Evolutionary conservation across 306 rosid species (phyloP).

Genomic region (Crotalaria pallida): DNA sequence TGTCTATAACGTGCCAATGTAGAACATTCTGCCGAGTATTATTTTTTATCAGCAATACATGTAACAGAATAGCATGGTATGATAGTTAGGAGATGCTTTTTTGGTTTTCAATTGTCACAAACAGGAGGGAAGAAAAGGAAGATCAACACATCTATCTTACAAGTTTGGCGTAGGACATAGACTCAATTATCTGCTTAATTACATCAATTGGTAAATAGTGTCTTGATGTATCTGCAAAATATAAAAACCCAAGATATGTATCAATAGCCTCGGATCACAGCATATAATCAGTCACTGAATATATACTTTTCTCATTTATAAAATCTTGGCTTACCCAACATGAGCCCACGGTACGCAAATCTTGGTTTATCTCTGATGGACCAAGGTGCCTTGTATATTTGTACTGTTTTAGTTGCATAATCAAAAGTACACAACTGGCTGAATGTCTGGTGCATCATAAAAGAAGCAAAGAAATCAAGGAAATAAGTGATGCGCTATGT

Average conservation of each 20-base stretch:
- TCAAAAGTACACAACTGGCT: slow-evolving; percentile 88
- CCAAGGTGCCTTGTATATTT: slow-evolving; percentile 79
- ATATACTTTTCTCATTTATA: neutral
- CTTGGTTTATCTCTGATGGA: slow-evolving; percentile 77
- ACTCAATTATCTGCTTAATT: slow-evolving; percentile 80
- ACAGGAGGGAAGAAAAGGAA: slow-evolving; percentile 8
- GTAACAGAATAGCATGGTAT: slow-evolving; percentile 5
- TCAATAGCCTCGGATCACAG: slow-evolving; percentile 20
- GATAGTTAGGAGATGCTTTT: slow-evolving; percentile 3
- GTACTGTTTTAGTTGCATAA: slow-evolving; percentile 59
- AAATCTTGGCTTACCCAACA: slow-evolving; percentile 58
- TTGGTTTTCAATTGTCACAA: slow-evolving; percentile 19
- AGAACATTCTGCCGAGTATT: slow-evolving; percentile 77
- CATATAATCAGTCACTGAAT: slow-evolving; percentile 9
- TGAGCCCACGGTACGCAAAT: slow-evolving; percentile 81
- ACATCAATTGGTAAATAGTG: slow-evolving; percentile 79
- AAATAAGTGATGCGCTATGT: neutral
- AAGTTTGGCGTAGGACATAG: slow-evolving; percentile 93
- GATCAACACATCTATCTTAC: slow-evolving; percentile 42
- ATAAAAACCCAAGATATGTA: slow-evolving; percentile 17
- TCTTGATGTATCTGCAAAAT: slow-evolving; percentile 86
- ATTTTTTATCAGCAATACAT: slow-evolving; percentile 37
- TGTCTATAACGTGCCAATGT: slow-evolving; percentile 94
- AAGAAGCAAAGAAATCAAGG: slow-evolving; percentile 14
- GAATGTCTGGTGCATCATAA: slow-evolving; percentile 66